These are phyloP conservation scores for Lachancea waltii DNA, from an alignment of 805 yeast species.

Conservation along the genomic window DNA sequence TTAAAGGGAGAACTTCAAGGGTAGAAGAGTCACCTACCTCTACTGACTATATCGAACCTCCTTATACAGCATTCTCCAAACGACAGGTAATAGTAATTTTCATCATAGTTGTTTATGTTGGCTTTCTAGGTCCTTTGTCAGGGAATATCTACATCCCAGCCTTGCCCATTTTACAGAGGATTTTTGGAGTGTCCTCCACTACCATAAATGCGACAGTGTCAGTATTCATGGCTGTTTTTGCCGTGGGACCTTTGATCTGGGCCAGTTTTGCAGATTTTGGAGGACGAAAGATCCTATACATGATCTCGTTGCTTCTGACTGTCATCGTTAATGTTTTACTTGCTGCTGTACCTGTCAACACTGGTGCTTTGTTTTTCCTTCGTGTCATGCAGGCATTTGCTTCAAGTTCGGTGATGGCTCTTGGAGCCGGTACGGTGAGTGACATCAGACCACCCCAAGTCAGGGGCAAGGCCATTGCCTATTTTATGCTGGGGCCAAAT, in stretches of 20 bases:
- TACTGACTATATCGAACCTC: conserved; percentile 3
- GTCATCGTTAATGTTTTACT: conserved; percentile 59
- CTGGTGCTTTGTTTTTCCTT: conserved; percentile 61
- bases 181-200: conserved; percentile 37
- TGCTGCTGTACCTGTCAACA: conserved; percentile 55
- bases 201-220: conserved; percentile 51
- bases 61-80: conserved; percentile 35
- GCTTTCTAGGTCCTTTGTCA: conserved; percentile 50
- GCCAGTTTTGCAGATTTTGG: conserved; percentile 50
- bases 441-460: conserved; percentile 62
- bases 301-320: conserved; percentile 51
- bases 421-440: conserved; percentile 86
- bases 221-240: conserved; percentile 50
- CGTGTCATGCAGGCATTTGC: conserved; percentile 73
- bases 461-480: conserved; percentile 78
- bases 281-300: conserved; percentile 59
- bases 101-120: conserved; percentile 41
- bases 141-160: conserved; percentile 55
- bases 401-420: conserved; percentile 80
- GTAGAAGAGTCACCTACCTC: too few species aligned
- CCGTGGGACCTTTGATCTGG: conserved; percentile 51
- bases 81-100: conserved; percentile 32
- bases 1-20: too few species aligned
- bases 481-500: conserved; percentile 80
- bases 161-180: conserved; percentile 39